Percentiles rank a stretch among this genome's conserved stretches.
Evolutionary conservation across 2,329 filamentous ascomycete species (phyloP).

Genomic region (Fonsecaea nubica): DNA sequence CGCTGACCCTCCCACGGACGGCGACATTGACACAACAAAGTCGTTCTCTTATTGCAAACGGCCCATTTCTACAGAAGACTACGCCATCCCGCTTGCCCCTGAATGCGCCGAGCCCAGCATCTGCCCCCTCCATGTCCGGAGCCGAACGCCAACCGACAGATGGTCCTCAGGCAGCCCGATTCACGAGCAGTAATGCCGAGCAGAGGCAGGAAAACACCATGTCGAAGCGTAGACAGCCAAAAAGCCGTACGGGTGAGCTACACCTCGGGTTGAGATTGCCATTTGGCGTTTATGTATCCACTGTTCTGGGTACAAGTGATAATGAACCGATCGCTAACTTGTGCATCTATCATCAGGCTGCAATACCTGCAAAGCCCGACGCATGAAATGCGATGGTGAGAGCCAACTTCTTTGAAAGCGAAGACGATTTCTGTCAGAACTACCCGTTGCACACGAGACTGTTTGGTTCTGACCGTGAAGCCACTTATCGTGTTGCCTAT

Average conservation of each 20-base stretch:
- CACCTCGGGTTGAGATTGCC: not conserved
- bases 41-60: not conserved
- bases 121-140: not conserved
- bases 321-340: not conserved
- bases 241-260: conserved; percentile 9
- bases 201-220: conserved; percentile 1
- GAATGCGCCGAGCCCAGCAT: not conserved
- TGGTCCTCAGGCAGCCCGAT: not conserved
- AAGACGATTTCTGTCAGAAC: not conserved
- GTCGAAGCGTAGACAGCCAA: conserved; percentile 17
- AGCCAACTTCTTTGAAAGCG: not conserved
- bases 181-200: conserved; percentile 9
- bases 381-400: conserved; percentile 70
- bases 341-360: conserved; percentile 59
- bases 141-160: not conserved
- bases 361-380: conserved; percentile 74
- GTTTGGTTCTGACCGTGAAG: not conserved
- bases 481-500: not conserved
- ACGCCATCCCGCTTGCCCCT: not conserved
- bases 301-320: not conserved
- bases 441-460: not conserved
- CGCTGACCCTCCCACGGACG: not conserved
- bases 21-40: not conserved
- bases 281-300: not conserved
- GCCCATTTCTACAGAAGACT: not conserved